phyloP scores from a whole-genome alignment of 1,139 yeast genomes.

The Geotrichum fermentans region DNA sequence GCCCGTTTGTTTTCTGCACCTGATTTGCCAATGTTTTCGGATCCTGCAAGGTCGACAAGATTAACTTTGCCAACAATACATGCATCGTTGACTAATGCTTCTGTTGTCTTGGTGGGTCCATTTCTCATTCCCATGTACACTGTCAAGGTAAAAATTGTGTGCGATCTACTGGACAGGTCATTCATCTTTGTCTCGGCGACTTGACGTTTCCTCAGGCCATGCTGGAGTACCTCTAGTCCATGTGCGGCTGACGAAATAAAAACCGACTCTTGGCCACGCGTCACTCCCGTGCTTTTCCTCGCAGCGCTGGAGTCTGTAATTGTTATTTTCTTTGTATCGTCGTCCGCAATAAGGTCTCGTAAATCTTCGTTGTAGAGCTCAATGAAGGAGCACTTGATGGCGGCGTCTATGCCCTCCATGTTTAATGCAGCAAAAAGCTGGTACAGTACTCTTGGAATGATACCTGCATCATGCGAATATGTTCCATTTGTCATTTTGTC shows the following conservation, averaged over 20 bases:
- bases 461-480: conserved; percentile 48
- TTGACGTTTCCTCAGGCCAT: conserved; percentile 52
- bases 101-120: conserved; percentile 40
- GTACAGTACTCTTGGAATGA: conserved; percentile 60
- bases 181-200: conserved; percentile 68
- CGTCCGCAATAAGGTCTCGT: conserved; percentile 48
- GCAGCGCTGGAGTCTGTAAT: conserved; percentile 42
- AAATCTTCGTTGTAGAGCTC: conserved; percentile 74
- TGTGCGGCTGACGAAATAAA: conserved; percentile 40
- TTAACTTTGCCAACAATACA: conserved; percentile 55
- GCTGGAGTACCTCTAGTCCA: conserved; percentile 44
- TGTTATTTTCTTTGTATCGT: conserved; percentile 38
- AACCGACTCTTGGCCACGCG: conserved; percentile 49
- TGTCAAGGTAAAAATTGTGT: conserved; percentile 64
- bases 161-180: conserved; percentile 70
- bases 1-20: conserved; percentile 78
- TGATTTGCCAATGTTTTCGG: conserved; percentile 72
- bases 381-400: conserved; percentile 64
- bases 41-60: conserved; percentile 85
- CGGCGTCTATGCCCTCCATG: conserved; percentile 43
- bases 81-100: conserved; percentile 38
- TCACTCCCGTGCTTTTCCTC: conserved; percentile 36
- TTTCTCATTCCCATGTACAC: conserved; percentile 41
- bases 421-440: conserved; percentile 48
- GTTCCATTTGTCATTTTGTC: conserved; percentile 29